These are phyloP conservation scores for Mucor piriformis DNA, from an alignment of 371 early-diverging fungal genomes.

Conservation along the genomic window DNA sequence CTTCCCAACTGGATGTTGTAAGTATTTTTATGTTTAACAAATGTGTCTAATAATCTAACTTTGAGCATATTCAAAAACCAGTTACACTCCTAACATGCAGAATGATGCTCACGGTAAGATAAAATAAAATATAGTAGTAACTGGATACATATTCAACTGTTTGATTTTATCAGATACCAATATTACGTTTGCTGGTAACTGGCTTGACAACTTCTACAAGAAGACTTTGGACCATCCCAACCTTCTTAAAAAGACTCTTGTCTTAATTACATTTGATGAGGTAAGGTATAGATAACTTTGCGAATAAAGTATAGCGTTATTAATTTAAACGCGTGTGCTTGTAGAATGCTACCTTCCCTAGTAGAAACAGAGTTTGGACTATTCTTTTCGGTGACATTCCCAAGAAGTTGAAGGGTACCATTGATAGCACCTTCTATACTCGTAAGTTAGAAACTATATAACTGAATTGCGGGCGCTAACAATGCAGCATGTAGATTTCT, in stretches of 20 bases:
- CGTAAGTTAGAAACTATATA: conserved; percentile 21
- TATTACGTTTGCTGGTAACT: conserved; percentile 35
- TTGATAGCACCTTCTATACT: conserved; percentile 57
- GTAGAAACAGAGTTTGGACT: conserved; percentile 37
- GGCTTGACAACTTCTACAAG: conserved; percentile 30
- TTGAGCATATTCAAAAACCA: neutral
- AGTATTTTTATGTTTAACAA: conserved; percentile 2
- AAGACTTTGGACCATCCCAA: conserved; percentile 25
- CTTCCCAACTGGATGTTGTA: conserved; percentile 43
- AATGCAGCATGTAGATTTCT: conserved; percentile 33
- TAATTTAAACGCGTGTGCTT: no score
- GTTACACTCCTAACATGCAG: conserved; percentile 35
- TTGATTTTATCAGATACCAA: conserved; percentile 20
- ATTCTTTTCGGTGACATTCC: conserved; percentile 35
- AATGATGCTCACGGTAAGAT: conserved; percentile 28
- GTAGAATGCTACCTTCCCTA: conserved; percentile 17
- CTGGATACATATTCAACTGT: no score
- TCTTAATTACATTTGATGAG: conserved; percentile 39
- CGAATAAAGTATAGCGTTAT: no score
- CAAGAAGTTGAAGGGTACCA: conserved; percentile 36
- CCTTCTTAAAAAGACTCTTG: conserved; percentile 21
- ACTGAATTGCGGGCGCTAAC: neutral
- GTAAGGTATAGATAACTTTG: no score
- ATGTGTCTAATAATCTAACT: neutral
- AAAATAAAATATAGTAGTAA: no score